phyloP scores from a whole-genome alignment of 306 rosid species.

The Prunus mume region DNA sequence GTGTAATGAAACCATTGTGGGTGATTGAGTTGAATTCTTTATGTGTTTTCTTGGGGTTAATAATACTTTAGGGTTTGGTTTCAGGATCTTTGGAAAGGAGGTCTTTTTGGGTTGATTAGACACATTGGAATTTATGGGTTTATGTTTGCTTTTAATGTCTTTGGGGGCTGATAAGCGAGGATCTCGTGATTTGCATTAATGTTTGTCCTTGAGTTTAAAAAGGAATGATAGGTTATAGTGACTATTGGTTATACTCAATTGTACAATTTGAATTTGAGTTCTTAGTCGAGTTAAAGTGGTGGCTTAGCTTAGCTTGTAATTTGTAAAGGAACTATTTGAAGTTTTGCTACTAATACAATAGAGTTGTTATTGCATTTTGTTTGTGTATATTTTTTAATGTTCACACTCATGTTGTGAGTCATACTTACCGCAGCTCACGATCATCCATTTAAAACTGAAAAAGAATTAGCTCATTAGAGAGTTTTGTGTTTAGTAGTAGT shows the following conservation, averaged over 20 bases:
- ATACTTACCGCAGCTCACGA: neutral
- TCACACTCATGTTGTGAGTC: no score
- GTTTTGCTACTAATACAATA: neutral
- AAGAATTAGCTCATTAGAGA: neutral
- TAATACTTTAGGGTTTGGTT: constrained; percentile 11
- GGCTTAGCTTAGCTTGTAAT: neutral
- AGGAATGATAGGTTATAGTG: neutral
- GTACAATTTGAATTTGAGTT: neutral
- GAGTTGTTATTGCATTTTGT: neutral
- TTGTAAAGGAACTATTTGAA: neutral
- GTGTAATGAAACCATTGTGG: neutral
- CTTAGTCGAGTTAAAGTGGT: neutral
- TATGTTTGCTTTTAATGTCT: neutral
- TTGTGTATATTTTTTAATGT: neutral
- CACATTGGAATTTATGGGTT: neutral
- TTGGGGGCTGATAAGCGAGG: neutral
- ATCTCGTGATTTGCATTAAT: neutral
- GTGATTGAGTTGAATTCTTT: neutral
- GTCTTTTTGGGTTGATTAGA: neutral
- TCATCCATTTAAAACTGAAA: neutral
- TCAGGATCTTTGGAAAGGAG: neutral
- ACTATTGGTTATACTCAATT: neutral
- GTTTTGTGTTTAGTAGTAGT: neutral
- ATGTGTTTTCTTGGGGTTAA: neutral
- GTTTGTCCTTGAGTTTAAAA: neutral